These are phyloP conservation scores for Pascua guehoae DNA, from an alignment of 1,284 basidiomycete species.

Conservation along the genomic window DNA sequence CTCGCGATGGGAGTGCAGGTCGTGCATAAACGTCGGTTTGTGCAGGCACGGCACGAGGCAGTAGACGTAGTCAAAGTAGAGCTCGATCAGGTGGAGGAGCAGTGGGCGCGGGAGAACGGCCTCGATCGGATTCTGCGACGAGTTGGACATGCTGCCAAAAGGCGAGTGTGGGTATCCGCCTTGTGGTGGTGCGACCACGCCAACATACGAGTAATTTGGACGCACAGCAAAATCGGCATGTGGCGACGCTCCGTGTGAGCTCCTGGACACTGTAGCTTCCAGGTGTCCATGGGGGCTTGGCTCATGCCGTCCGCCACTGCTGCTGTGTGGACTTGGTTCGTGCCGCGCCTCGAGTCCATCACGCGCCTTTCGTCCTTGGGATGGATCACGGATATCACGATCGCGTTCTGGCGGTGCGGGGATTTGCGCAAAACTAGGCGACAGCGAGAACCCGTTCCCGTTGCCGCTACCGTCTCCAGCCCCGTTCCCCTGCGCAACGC, in stretches of 20 bases:
- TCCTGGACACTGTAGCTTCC: too few species aligned
- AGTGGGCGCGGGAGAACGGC: slow-evolving; percentile 35
- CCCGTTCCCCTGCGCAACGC: too few species aligned
- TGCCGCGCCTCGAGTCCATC: too few species aligned
- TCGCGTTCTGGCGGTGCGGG: neutral
- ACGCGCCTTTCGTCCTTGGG: too few species aligned
- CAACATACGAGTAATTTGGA: too few species aligned
- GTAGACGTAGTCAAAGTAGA: slow-evolving; percentile 86
- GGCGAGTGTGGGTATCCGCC: neutral
- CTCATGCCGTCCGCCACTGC: neutral
- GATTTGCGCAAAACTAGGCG: neutral
- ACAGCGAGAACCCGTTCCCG: slow-evolving; percentile 2
- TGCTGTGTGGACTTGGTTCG: neutral
- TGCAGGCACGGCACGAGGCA: slow-evolving; percentile 63
- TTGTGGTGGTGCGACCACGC: neutral
- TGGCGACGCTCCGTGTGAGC: too few species aligned
- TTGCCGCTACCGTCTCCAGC: neutral
- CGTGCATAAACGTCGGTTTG: slow-evolving; percentile 74
- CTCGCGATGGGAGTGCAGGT: slow-evolving; percentile 68
- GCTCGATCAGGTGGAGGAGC: slow-evolving; percentile 59
- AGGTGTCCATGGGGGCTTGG: too few species aligned
- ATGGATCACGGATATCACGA: too few species aligned
- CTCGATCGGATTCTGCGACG: slow-evolving; percentile 36
- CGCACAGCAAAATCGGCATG: too few species aligned
- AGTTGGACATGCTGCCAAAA: neutral